These are phyloP conservation scores for Lentinula raphanica DNA, from an alignment of 768 basidiomycete genomes.

Conservation along the genomic window DNA sequence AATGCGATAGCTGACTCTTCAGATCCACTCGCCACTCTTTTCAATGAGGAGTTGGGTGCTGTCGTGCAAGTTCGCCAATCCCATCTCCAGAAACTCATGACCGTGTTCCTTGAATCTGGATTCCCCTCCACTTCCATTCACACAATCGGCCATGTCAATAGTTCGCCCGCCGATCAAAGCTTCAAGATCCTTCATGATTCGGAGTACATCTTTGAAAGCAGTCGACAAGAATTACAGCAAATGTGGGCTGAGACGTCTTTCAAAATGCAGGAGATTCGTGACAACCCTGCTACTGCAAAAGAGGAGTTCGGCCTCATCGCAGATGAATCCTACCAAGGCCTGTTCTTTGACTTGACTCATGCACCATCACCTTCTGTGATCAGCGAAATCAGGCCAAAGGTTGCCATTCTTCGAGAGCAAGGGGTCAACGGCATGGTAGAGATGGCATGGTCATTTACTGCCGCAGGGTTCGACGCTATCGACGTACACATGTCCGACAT, in stretches of 20 bases:
- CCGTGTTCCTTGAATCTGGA: conserved; percentile 59
- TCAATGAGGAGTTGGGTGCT: conserved; percentile 95
- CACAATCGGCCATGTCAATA: conserved; percentile 64
- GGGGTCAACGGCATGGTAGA: conserved; percentile 97
- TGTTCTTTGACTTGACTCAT: conserved; percentile 76
- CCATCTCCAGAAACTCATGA: conserved; percentile 49
- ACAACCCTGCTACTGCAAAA: conserved; percentile 68
- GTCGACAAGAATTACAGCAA: conserved; percentile 69
- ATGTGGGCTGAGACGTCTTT: conserved; percentile 95
- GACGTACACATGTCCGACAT: conserved; percentile 99
- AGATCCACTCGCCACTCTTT: conserved; percentile 67
- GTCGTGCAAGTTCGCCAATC: conserved; percentile 78
- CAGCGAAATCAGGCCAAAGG: conserved; percentile 61
- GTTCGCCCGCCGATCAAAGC: conserved; percentile 48
- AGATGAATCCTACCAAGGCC: conserved; percentile 49
- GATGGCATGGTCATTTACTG: conserved; percentile 97
- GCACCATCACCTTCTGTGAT: conserved; percentile 28
- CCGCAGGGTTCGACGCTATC: conserved; percentile 89
- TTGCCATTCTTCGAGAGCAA: conserved; percentile 95
- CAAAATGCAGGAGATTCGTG: conserved; percentile 85
- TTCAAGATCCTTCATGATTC: conserved; percentile 55
- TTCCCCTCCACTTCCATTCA: conserved; percentile 79
- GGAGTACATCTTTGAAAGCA: conserved; percentile 54
- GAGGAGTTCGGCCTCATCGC: conserved; percentile 81
- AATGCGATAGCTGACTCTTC: conserved; percentile 46